Evolutionary conservation across 495 filamentous ascomycete genomes (phyloP), one percentile per base, ranked within the genome.

Genomic region (Xylaria venustula): DNA sequence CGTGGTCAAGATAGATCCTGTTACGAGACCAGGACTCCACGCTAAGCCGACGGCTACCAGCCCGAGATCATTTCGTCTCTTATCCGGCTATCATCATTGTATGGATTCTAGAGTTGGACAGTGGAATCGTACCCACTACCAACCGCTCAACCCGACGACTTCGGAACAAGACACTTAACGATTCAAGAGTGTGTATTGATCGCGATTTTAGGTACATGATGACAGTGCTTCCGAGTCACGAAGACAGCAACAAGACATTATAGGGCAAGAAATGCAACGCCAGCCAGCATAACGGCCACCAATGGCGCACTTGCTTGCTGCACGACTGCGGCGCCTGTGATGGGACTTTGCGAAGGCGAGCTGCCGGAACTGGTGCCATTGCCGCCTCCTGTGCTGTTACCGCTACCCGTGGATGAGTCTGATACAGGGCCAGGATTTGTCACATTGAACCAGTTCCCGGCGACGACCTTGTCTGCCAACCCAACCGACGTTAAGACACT

Each of bases 371-470:
- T 63, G 14, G 49, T 58, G 46, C 37, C 56, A n/a, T 54, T 52
- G 25, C 47, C 46, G 30, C 30, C 11, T 34, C 5, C 30, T 34
- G 30, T 34, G 11, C 30, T 34, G 30, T 34, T 34, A 11, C 30
- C 30, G 30, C 44, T 32, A 6, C 61, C 59, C 26, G 50, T 55
- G 28, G 67, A 58, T n/a, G 65, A 62, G 54, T 63, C 64, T 7
- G 63, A 54, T 46, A 54, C 73, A 22, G 74, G 76, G 28, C 75
- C 75, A 0, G 73, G 68, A 63, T 79, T 79, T 11, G 75, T 78
- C 17, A 78, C 77, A 42, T 77, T 75, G 58, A 69, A 79, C 51
- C 67, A 78, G 58, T 77, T 79, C n/a, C 72, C 77, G 8, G 76
- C 77, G 11, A 78, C 60, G 8, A 76, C 69, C 47, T 71, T 64